Evolutionary conservation across 768 basidiomycete species (phyloP).

Genomic region (Tylopilus felleus): DNA sequence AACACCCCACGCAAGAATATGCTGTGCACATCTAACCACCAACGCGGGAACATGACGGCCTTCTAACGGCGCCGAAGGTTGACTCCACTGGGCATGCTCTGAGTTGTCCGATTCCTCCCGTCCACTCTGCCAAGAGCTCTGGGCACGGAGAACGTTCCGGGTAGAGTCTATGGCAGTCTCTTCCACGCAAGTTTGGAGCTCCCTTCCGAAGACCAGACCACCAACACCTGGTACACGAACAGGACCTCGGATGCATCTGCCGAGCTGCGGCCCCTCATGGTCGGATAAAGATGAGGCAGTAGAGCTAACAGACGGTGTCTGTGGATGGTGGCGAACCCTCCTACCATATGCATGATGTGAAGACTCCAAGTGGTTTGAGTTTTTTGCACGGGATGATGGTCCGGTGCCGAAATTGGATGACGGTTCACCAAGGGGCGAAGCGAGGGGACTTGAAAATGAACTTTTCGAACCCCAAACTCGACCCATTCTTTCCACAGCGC

Average conservation of each 20-base stretch:
- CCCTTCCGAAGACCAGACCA: conserved; percentile 66
- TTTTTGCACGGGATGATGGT: conserved; percentile 35
- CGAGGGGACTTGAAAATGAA: conserved; percentile 39
- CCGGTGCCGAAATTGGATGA: conserved; percentile 37
- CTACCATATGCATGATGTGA: conserved; percentile 22
- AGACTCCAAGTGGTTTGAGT: conserved; percentile 39
- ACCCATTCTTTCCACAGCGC: conserved; percentile 76
- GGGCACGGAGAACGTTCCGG: conserved; percentile 5
- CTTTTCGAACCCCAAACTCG: conserved; percentile 53
- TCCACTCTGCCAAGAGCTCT: conserved; percentile 1
- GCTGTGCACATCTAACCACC: conserved; percentile 79
- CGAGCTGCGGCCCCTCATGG: conserved; percentile 51
- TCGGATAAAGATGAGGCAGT: conserved; percentile 48
- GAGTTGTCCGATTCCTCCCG: neutral
- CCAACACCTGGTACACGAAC: conserved; percentile 37
- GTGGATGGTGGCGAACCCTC: conserved; percentile 52
- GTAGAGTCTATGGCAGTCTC: conserved; percentile 50
- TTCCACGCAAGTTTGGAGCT: conserved; percentile 50
- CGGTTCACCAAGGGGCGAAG: conserved; percentile 42
- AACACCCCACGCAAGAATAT: conserved; percentile 77
- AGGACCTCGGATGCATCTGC: conserved; percentile 55
- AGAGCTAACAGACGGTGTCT: conserved; percentile 57
- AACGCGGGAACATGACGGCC: conserved; percentile 64
- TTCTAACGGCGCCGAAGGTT: conserved; percentile 38
- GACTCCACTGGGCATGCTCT: conserved; percentile 9